These are phyloP conservation scores for Clavispora phyllophila DNA, from an alignment of 805 yeast genomes.

Conservation along the genomic window DNA sequence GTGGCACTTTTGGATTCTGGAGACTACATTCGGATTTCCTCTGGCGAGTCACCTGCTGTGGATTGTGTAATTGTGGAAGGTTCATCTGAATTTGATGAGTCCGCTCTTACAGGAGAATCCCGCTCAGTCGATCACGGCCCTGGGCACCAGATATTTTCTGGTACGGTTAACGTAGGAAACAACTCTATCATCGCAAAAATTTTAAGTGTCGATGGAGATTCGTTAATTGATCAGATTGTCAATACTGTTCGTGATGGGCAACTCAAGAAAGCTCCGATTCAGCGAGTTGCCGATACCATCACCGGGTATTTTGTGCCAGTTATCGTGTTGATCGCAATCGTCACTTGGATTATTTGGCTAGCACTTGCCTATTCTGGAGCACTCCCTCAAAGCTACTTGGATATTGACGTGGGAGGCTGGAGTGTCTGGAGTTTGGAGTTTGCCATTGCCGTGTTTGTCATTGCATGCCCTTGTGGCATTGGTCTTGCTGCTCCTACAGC, in stretches of 20 bases:
- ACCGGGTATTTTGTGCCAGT: slow-evolving; percentile 74
- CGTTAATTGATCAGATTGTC: slow-evolving; percentile 66
- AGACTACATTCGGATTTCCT: slow-evolving; percentile 42
- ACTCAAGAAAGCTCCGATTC: slow-evolving; percentile 67
- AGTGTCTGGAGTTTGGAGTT: slow-evolving; percentile 72
- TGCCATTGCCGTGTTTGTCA: slow-evolving; percentile 73
- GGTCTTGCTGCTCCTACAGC: slow-evolving; percentile 87
- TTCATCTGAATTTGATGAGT: slow-evolving; percentile 49
- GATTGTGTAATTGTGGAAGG: slow-evolving; percentile 51
- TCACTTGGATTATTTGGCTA: slow-evolving; percentile 70
- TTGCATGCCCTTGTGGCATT: slow-evolving; percentile 84
- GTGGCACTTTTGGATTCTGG: slow-evolving; percentile 47
- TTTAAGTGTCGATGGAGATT: slow-evolving; percentile 55
- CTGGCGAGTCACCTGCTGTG: slow-evolving; percentile 59
- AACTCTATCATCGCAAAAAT: slow-evolving; percentile 50
- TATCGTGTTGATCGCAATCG: slow-evolving; percentile 53
- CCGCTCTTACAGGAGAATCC: slow-evolving; percentile 60
- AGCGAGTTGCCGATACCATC: slow-evolving; percentile 59
- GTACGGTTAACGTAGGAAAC: slow-evolving; percentile 63
- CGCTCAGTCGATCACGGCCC: slow-evolving; percentile 49
- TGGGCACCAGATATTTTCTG: slow-evolving; percentile 70
- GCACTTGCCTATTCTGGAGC: slow-evolving; percentile 48
- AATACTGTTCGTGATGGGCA: slow-evolving; percentile 71
- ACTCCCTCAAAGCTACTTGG: slow-evolving; percentile 52
- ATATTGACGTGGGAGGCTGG: slow-evolving; percentile 71